Base-by-base conservation (phyloP, 2,329 filamentous ascomycete species). In the Penicillium sp. region DNA sequence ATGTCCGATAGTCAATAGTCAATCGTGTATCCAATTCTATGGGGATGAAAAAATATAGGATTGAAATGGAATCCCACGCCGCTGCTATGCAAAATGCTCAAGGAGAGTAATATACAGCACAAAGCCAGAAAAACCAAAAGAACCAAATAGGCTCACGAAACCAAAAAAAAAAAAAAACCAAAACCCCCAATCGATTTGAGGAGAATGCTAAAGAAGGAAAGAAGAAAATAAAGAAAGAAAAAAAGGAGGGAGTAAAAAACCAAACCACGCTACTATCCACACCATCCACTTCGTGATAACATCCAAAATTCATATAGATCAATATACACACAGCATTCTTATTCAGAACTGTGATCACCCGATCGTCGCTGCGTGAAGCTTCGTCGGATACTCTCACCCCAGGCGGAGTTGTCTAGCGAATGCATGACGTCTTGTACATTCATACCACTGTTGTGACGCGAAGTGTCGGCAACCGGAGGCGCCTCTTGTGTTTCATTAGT, bases 351-450 rank as follows among this genome's bases (percentile, higher is more conserved):
- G 54, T 60, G 56, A 49, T 66, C 56, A 45, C 70, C 69, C 40
- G 78, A 74, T 62, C 84, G 79, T 67, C 81, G 81, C 68, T 81
- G 83, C 53, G 92, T 96, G 66, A 94, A 91, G 77, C 91, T 96
- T 61, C 91, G 84, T 62, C 92, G 83, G 63, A 97, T 92, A 79
- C 90, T 96, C 77, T 96, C 91, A 51, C 93, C 90, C 93, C 93
- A 97, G 17, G 90, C 88, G 19, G 91, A 94, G 69, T 93, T 90
- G 69, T 94, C 91, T 54, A 97, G 82, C 71, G 94, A 89, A 65
- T 92, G 87, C 73, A 93, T 85, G 65, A 95, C 89, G 68, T 92
- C 89, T 48, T 87, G 84, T 50, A 88, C 87, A 69, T 86, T 91
- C 57, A 93, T 87, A 6, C 82, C 81, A 73, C 89, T 92, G 54